A percentile compares a stretch with the other conserved stretches of the same genome.
phyloP scores from a whole-genome alignment of 441 rosid species.

The Brassica balearica region DNA sequence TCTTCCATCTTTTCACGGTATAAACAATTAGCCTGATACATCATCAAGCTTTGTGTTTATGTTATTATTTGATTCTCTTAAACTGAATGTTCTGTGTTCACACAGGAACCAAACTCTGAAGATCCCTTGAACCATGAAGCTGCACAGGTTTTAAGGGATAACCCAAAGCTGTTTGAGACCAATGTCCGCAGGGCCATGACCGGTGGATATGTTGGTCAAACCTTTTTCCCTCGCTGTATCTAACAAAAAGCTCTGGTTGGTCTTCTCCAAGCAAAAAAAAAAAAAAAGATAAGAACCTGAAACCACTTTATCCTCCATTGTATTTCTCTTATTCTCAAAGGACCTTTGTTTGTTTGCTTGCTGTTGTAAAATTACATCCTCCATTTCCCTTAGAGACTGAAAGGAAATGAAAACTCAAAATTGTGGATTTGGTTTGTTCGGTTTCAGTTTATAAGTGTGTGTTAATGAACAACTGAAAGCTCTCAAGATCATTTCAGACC shows the following conservation, averaged over 20 bases:
- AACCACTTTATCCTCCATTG: slow-evolving; percentile 31
- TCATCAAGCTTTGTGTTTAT: not conserved
- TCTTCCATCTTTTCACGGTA: slow-evolving; percentile 95
- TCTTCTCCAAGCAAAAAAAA: slow-evolving; percentile 31
- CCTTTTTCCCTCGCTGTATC: slow-evolving; percentile 72
- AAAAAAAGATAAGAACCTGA: slow-evolving; percentile 32
- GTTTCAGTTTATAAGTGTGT: slow-evolving; percentile 12
- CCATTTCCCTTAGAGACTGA: slow-evolving; percentile 17
- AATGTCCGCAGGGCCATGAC: slow-evolving; percentile 85
- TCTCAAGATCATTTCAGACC: slow-evolving; percentile 65
- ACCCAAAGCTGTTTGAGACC: slow-evolving; percentile 75
- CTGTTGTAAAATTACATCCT: slow-evolving; percentile 32
- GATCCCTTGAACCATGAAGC: slow-evolving; percentile 97
- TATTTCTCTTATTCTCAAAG: slow-evolving; percentile 19
- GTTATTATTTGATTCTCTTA: not conserved
- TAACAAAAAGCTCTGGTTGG: slow-evolving; percentile 43
- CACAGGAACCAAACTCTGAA: slow-evolving; percentile 85
- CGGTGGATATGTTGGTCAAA: slow-evolving; percentile 84
- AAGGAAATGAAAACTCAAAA: slow-evolving; percentile 31
- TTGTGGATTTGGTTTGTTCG: slow-evolving; percentile 12
- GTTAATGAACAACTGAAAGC: not conserved
- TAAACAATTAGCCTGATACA: not conserved
- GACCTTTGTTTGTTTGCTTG: slow-evolving; percentile 28
- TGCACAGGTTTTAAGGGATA: slow-evolving; percentile 82
- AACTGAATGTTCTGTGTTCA: not conserved